Evolutionary conservation across 2,329 filamentous ascomycete species (phyloP).

Genomic region (Trichophyton equinum): DNA sequence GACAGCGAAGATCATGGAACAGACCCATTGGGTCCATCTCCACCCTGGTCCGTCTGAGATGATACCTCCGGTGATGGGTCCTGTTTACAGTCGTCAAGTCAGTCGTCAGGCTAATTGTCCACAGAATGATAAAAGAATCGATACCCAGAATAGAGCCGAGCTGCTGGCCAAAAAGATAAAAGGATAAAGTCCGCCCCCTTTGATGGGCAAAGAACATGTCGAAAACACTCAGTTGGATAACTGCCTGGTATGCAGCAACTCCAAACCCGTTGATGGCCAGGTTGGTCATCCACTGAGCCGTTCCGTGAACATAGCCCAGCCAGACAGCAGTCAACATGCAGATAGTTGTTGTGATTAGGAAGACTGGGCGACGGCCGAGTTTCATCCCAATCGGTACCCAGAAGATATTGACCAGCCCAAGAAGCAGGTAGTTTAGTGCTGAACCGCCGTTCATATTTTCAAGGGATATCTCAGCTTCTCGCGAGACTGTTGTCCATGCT

Average conservation of each 20-base stretch:
- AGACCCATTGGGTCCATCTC: constrained; percentile 42
- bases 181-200: constrained; percentile 29
- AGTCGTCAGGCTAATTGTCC: too few relatives aligned
- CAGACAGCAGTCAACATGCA: constrained; percentile 34
- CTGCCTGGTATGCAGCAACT: constrained; percentile 37
- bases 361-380: constrained; percentile 40
- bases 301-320: constrained; percentile 33
- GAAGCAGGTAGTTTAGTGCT: constrained; percentile 41
- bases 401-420: constrained; percentile 41
- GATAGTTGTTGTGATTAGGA: constrained; percentile 32
- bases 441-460: constrained; percentile 24
- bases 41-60: constrained; percentile 39
- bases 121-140: constrained; percentile 31
- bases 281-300: constrained; percentile 37
- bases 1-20: constrained; percentile 41
- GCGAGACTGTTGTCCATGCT: neutral
- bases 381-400: constrained; percentile 43
- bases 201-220: constrained; percentile 38
- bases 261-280: constrained; percentile 39
- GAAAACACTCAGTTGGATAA: constrained; percentile 36
- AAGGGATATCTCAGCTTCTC: neutral
- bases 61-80: constrained; percentile 39
- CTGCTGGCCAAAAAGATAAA: neutral
- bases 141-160: constrained; percentile 22
- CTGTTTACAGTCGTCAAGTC: neutral